Conservation (phyloP, 305 asterid genomes). For the Fraxinus baroniana region DNA sequence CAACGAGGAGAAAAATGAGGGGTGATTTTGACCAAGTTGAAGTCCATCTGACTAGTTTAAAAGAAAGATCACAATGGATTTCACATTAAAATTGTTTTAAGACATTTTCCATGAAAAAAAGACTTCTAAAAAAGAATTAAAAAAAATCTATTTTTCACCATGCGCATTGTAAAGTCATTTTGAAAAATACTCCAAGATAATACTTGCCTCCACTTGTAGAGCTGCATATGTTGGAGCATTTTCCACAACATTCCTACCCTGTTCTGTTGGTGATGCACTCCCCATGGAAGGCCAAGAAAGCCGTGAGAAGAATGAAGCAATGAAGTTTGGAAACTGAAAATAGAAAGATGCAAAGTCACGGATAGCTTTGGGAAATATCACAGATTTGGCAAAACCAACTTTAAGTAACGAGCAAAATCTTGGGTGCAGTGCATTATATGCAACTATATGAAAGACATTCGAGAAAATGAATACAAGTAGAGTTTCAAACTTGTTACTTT, state of each 20-base stretch:
- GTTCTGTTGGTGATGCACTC: slow-evolving; percentile 47
- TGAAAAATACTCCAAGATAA: not conserved
- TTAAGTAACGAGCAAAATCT: not conserved
- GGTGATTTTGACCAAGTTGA: not conserved
- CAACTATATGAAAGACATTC: not conserved
- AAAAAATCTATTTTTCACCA: not conserved
- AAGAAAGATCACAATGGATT: not conserved
- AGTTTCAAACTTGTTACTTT: not conserved
- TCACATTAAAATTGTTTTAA: not conserved
- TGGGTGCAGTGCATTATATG: not conserved
- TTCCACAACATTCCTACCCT: slow-evolving; percentile 59
- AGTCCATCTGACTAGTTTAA: not conserved
- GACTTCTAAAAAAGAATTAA: not conserved
- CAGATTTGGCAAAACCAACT: not conserved
- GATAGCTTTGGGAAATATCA: slow-evolving; percentile 3
- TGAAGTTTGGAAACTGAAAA: slow-evolving; percentile 75
- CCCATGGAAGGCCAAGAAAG: slow-evolving; percentile 68
- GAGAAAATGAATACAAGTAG: not conserved
- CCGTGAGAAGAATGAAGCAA: slow-evolving; percentile 78
- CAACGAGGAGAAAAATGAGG: not conserved
- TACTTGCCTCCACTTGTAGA: slow-evolving; percentile 60
- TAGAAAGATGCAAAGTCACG: slow-evolving; percentile 25
- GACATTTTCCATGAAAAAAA: not conserved
- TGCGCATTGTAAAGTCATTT: too few species aligned
- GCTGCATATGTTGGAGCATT: slow-evolving; percentile 51